Evolutionary conservation across 331 rosid genomes (phyloP).

Genomic region (Malus hybrid): DNA sequence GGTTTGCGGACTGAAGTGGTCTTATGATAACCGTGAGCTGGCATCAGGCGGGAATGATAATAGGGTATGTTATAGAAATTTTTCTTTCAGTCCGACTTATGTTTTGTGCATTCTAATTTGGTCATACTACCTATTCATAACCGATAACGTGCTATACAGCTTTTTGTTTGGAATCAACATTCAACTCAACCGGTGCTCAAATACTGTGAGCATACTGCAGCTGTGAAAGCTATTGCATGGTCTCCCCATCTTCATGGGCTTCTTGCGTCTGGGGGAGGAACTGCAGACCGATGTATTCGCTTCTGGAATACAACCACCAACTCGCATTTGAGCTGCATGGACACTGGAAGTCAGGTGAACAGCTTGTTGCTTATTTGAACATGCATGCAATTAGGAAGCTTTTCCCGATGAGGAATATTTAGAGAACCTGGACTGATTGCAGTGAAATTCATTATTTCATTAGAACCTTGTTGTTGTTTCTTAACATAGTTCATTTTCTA

Average conservation of each 20-base stretch:
- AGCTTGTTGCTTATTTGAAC: slow-evolving; percentile 7
- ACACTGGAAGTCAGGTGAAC: slow-evolving; percentile 96
- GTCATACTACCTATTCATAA: slow-evolving; percentile 5
- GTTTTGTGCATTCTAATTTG: slow-evolving; percentile 7
- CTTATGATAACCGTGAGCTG: slow-evolving; percentile 89
- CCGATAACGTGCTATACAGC: slow-evolving; percentile 42
- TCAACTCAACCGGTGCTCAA: slow-evolving; percentile 92
- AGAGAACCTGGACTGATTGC: background rate
- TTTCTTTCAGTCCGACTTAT: background rate
- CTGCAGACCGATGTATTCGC: slow-evolving; percentile 91
- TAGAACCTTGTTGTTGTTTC: background rate
- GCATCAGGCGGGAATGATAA: slow-evolving; percentile 99
- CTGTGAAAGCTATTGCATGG: slow-evolving; percentile 99
- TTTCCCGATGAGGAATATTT: background rate
- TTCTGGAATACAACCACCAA: slow-evolving; percentile 98
- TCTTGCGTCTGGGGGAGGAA: slow-evolving; percentile 99
- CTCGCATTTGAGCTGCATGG: slow-evolving; percentile 88
- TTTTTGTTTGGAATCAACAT: slow-evolving; percentile 96
- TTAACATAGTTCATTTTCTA: background rate
- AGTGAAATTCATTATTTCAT: background rate
- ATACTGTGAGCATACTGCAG: slow-evolving; percentile 96
- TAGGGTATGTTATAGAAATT: slow-evolving; percentile 46
- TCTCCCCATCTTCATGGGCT: slow-evolving; percentile 99
- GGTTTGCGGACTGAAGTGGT: slow-evolving; percentile 99
- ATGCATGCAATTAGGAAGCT: background rate